A percentile compares a stretch with the other conserved stretches of the same genome.
Evolutionary conservation across 2,329 filamentous ascomycete species (phyloP).

Genomic region (Colletotrichum aenigma): DNA sequence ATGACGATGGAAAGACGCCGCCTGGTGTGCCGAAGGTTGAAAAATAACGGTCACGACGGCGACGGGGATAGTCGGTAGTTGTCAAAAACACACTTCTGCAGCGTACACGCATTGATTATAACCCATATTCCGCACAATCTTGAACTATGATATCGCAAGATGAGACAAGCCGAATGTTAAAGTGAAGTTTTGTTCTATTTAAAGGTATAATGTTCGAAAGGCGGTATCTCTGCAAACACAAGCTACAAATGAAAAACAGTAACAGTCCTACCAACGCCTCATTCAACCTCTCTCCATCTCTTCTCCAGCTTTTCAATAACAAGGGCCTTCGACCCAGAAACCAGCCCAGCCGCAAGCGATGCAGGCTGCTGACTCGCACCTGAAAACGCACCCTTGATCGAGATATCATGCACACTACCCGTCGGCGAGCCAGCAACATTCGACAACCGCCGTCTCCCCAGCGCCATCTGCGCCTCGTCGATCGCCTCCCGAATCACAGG

Average conservation of each 20-base stretch:
- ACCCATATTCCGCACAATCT: neutral
- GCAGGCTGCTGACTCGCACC: conserved; percentile 25
- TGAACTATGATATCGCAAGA: neutral
- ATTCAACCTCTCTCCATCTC: conserved; percentile 38
- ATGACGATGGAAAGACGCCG: neutral
- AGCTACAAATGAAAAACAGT: neutral
- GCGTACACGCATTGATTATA: neutral
- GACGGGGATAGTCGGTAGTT: neutral
- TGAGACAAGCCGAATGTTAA: rapidly evolving
- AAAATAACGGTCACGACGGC: neutral
- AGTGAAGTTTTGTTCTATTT: neutral
- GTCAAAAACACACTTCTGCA: neutral
- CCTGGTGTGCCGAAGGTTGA: neutral
- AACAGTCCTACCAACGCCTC: neutral
- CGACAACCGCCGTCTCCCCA: conserved; percentile 28
- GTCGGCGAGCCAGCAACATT: conserved; percentile 29
- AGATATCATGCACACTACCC: conserved; percentile 22
- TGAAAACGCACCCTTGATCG: neutral
- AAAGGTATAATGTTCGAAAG: neutral
- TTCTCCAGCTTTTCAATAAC: conserved; percentile 33
- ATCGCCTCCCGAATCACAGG: conserved; percentile 30
- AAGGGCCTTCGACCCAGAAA: conserved; percentile 11
- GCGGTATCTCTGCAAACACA: conserved; percentile 10
- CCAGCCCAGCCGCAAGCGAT: conserved; percentile 21
- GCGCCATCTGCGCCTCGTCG: conserved; percentile 25